These are phyloP conservation scores for Phytophthora crassamura DNA, from an alignment of 352 stramenopile species.

Conservation along the genomic window DNA sequence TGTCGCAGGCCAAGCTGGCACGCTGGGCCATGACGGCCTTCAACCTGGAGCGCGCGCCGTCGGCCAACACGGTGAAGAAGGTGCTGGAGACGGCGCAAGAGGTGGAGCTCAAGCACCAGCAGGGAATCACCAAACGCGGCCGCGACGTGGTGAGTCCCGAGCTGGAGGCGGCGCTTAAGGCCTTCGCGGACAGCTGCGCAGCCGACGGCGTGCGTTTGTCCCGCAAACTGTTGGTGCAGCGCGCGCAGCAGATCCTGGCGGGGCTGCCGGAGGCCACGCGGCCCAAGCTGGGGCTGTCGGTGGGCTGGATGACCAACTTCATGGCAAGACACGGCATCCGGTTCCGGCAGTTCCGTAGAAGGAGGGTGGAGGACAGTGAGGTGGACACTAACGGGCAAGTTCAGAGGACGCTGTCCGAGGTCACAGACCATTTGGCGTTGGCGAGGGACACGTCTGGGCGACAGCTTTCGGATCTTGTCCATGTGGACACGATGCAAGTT, in stretches of 20 bases:
- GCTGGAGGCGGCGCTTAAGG: conserved; percentile 24
- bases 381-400: conserved; percentile 4
- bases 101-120: conserved; percentile 30
- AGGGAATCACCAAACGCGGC: conserved; percentile 30
- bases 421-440: conserved; percentile 28
- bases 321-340: conserved; percentile 31
- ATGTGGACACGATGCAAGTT: not conserved
- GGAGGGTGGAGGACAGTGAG: conserved; percentile 1
- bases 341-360: conserved; percentile 25
- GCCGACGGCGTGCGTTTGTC: conserved; percentile 11
- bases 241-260: conserved; percentile 27
- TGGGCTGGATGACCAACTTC: conserved; percentile 42
- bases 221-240: conserved; percentile 30
- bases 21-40: conserved; percentile 25
- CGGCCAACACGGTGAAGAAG: conserved; percentile 31
- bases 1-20: conserved; percentile 34
- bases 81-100: conserved; percentile 17
- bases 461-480: not conserved
- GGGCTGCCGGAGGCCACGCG: conserved; percentile 16
- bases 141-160: conserved; percentile 30
- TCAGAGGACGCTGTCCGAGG: conserved; percentile 22
- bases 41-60: conserved; percentile 26
- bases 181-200: conserved; percentile 18
- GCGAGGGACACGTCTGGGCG: conserved; percentile 5
- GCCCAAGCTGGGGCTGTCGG: conserved; percentile 27